Conservation (phyloP, 495 filamentous ascomycete genomes). For the Aspergillus funiculosus region DNA sequence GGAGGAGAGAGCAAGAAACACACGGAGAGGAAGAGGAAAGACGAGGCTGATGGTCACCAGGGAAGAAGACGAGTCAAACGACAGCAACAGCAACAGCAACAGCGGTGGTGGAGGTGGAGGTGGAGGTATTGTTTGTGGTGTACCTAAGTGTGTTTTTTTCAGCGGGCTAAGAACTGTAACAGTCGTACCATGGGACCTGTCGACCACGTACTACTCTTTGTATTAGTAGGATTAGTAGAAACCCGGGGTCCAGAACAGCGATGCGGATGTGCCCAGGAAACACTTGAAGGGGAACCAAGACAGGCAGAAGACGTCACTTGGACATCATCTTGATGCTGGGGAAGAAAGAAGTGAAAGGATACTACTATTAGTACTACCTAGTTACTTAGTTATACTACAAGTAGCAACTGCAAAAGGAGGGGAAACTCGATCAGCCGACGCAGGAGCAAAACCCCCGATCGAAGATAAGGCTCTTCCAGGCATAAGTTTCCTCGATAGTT, state of each 20-base stretch:
- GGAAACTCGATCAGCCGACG: constrained; percentile 12
- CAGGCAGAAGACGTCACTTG: constrained; percentile 9
- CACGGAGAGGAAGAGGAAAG: constrained; percentile 2
- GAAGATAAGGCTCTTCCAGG: too few species aligned
- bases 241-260: constrained; percentile 7
- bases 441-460: not conserved
- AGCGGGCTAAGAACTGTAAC: constrained; percentile 16
- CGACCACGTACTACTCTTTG: constrained; percentile 25
- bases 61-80: constrained; percentile 12
- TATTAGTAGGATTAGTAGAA: too few species aligned
- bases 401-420: too few species aligned
- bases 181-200: constrained; percentile 23
- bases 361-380: not conserved
- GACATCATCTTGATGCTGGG: constrained; percentile 12
- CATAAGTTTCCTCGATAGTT: too few species aligned
- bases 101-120: not conserved
- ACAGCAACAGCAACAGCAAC: not conserved
- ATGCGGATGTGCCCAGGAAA: too few species aligned
- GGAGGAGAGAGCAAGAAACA: constrained; percentile 4
- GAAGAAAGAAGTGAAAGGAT: not conserved
- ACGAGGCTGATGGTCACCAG: constrained; percentile 16
- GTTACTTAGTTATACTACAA: too few species aligned
- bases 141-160: too few species aligned
- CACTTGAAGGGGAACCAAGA: constrained; percentile 1
- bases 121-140: constrained; percentile 11